Evolutionary conservation across 2,329 filamentous ascomycete species (phyloP).

Genomic region (Aspergillus cejpii): DNA sequence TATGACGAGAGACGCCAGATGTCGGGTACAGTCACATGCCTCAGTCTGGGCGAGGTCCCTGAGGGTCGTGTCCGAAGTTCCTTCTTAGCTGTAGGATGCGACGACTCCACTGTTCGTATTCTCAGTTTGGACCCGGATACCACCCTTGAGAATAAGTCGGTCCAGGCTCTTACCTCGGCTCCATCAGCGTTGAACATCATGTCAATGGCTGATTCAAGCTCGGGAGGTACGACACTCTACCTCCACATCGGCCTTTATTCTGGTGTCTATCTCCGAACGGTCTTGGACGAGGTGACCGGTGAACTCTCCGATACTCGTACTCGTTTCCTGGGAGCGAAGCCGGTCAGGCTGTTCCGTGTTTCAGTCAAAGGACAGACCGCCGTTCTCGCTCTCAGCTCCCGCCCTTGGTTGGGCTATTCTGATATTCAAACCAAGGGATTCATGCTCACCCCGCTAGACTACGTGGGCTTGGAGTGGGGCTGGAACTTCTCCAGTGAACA

Average conservation of each 20-base stretch:
- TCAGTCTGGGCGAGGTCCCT: conserved; percentile 90
- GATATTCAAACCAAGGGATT: conserved; percentile 82
- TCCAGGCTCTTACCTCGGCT: conserved; percentile 85
- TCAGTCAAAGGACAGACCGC: conserved; percentile 76
- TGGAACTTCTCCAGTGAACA: conserved; percentile 97
- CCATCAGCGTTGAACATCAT: conserved; percentile 87
- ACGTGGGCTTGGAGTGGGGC: conserved; percentile 80
- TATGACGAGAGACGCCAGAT: conserved; percentile 94
- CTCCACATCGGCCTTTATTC: conserved; percentile 94
- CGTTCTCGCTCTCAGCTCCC: conserved; percentile 81
- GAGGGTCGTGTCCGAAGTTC: conserved; percentile 83
- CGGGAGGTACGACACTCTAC: conserved; percentile 80
- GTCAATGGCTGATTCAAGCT: conserved; percentile 89
- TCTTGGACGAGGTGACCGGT: conserved; percentile 90
- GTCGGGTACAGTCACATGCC: conserved; percentile 87
- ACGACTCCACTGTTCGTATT: conserved; percentile 92
- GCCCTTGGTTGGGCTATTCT: conserved; percentile 93
- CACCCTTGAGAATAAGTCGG: conserved; percentile 85
- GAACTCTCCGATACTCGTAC: conserved; percentile 92
- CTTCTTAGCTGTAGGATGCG: conserved; percentile 92
- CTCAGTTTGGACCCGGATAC: conserved; percentile 84
- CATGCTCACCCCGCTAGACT: conserved; percentile 85
- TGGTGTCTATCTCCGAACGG: conserved; percentile 90
- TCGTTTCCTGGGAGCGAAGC: conserved; percentile 85
- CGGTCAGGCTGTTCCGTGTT: conserved; percentile 86